Conservation (phyloP, 2,329 filamentous ascomycete genomes). For the Botryosphaeria dothidea region DNA sequence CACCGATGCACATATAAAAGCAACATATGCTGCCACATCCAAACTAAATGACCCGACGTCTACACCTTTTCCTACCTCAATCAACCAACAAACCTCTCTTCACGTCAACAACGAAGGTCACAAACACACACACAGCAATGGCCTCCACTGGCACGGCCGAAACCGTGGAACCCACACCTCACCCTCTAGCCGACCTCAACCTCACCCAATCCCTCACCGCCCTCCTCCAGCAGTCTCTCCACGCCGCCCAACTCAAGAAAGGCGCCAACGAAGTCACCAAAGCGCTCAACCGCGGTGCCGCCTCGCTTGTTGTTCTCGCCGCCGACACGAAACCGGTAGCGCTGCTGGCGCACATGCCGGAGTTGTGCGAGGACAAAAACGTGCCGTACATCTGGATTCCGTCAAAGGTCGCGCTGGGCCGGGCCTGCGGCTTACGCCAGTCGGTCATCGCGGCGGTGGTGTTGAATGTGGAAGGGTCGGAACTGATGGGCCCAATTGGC, state of each 20-base stretch:
- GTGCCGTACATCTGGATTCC: background rate
- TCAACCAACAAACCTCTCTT: too few relatives aligned
- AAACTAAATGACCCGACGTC: too few relatives aligned
- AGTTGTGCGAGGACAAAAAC: background rate
- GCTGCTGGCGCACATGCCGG: constrained; percentile 15
- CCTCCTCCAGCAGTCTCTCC: constrained; percentile 4
- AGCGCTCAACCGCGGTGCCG: background rate
- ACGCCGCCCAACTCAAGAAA: constrained; percentile 20
- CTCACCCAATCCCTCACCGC: background rate
- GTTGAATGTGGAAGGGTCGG: background rate
- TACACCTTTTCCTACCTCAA: too few relatives aligned
- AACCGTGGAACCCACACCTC: background rate
- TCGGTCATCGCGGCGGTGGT: background rate
- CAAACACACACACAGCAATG: too few relatives aligned
- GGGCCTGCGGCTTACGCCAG: background rate
- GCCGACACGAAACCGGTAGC: constrained; percentile 18
- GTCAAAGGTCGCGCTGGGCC: constrained; percentile 4
- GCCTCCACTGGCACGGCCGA: too few relatives aligned
- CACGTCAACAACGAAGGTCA: too few relatives aligned
- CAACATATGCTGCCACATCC: too few relatives aligned
- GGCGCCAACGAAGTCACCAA: constrained; percentile 23
- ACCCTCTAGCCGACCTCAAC: background rate
- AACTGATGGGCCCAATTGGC: background rate
- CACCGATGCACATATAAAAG: too few relatives aligned
- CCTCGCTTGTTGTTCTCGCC: constrained; percentile 8